Percentiles rank a stretch among this genome's conserved stretches.
These are phyloP conservation scores for Rossbeevera mucosa DNA, from an alignment of 768 basidiomycete genomes.

Conservation along the genomic window DNA sequence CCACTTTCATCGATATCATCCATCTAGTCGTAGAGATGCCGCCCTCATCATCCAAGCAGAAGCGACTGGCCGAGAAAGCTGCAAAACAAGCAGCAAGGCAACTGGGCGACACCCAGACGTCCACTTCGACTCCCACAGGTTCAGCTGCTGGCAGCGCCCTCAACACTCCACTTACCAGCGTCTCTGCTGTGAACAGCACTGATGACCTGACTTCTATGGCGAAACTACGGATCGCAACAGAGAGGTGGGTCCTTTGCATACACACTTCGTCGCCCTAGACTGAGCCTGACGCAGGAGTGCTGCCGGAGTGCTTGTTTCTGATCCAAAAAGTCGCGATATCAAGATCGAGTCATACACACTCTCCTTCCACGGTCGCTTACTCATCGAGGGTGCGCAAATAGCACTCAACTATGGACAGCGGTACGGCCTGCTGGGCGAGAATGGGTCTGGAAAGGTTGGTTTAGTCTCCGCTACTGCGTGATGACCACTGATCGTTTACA, in stretches of 20 bases:
- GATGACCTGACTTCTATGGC: slow-evolving; percentile 86
- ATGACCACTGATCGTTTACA: slow-evolving; percentile 26
- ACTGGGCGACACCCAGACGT: slow-evolving; percentile 39
- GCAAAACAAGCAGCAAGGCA: slow-evolving; percentile 70
- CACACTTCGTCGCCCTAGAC: background rate
- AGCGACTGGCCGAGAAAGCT: slow-evolving; percentile 92
- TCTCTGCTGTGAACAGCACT: slow-evolving; percentile 72
- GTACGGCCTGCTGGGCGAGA: slow-evolving; percentile 95
- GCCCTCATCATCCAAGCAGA: slow-evolving; percentile 83
- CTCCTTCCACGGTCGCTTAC: slow-evolving; percentile 92
- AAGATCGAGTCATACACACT: slow-evolving; percentile 95
- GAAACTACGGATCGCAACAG: slow-evolving; percentile 84
- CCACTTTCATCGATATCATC: slow-evolving; percentile 34
- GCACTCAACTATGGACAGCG: slow-evolving; percentile 86
- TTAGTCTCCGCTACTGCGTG: slow-evolving; percentile 8
- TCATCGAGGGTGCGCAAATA: slow-evolving; percentile 63
- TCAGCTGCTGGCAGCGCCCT: slow-evolving; percentile 59
- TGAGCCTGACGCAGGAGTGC: slow-evolving; percentile 58
- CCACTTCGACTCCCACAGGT: slow-evolving; percentile 58
- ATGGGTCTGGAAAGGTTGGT: slow-evolving; percentile 95
- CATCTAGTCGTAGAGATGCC: slow-evolving; percentile 45
- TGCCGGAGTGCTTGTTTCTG: slow-evolving; percentile 88
- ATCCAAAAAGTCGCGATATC: slow-evolving; percentile 90
- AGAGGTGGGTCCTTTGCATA: slow-evolving; percentile 51
- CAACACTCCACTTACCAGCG: slow-evolving; percentile 78